Conservation (phyloP, 2,329 filamentous ascomycete genomes). For the Knoxdaviesia proteae region DNA sequence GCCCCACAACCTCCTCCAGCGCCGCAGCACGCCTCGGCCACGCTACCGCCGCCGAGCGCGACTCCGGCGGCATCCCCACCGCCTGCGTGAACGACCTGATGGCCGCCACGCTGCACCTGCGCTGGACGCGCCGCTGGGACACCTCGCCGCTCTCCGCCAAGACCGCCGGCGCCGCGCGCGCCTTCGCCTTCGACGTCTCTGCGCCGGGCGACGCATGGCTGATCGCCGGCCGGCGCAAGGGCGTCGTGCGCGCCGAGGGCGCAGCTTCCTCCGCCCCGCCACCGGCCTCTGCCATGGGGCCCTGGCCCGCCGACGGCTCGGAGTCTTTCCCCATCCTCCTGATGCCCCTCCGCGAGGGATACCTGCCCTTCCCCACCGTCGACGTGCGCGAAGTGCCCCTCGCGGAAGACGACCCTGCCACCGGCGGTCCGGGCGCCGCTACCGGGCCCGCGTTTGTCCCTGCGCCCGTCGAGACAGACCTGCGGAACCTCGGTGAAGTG, state of each 20-base stretch:
- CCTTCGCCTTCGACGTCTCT: constrained; percentile 69
- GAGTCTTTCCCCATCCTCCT: constrained; percentile 44
- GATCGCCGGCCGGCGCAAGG: constrained; percentile 60
- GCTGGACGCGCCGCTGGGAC: constrained; percentile 44
- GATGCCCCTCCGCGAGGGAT: constrained; percentile 60
- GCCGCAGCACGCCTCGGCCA: constrained; percentile 8
- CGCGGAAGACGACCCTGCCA: constrained; percentile 4
- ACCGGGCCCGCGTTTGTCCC: constrained; percentile 4
- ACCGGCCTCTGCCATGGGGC: no score
- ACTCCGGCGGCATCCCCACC: constrained; percentile 16
- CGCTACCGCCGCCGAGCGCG: constrained; percentile 4
- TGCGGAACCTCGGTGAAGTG: constrained; percentile 55
- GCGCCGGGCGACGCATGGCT: constrained; percentile 63
- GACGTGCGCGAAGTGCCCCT: constrained; percentile 47
- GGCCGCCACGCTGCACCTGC: constrained; percentile 37
- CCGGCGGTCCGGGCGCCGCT: constrained; percentile 8
- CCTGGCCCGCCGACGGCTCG: constrained; percentile 10
- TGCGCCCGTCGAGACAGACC: constrained; percentile 54
- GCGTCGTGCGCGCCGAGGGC: constrained; percentile 42
- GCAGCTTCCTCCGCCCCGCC: no score
- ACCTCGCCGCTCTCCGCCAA: constrained; percentile 15
- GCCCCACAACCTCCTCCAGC: constrained; percentile 7
- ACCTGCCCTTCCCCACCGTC: constrained; percentile 54
- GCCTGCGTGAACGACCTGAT: constrained; percentile 44
- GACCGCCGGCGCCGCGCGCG: constrained; percentile 13